A percentile compares a stretch with the other conserved stretches of the same genome.
Conservation (phyloP, 129 eudicot species). For the Flaveria bidentis region DNA sequence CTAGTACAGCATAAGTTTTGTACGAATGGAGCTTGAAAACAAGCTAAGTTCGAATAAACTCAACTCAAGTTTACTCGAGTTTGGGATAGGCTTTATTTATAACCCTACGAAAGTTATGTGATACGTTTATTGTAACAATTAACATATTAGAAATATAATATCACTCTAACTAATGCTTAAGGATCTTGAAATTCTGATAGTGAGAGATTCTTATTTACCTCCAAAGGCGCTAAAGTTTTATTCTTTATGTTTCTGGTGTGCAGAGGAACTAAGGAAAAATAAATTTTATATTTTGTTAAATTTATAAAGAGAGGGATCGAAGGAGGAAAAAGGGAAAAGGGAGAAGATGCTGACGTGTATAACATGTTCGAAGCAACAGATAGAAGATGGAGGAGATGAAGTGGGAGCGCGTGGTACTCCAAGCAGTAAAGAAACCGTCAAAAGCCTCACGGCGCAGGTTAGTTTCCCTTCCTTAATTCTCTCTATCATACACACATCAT, state of each 20-base stretch:
- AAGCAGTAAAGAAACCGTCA: constrained; percentile 67
- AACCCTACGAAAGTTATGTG: no score
- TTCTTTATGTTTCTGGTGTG: constrained; percentile 32
- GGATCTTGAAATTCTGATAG: background rate
- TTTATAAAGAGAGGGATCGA: constrained; percentile 12
- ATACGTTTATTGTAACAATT: no score
- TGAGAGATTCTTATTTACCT: constrained; percentile 13
- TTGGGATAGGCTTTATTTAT: no score
- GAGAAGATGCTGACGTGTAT: constrained; percentile 74
- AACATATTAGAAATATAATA: background rate
- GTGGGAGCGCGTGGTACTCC: constrained; percentile 73
- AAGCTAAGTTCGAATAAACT: no score
- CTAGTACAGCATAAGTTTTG: no score
- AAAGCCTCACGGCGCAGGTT: constrained; percentile 90
- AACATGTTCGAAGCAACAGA: constrained; percentile 66
- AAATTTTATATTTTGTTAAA: constrained; percentile 22
- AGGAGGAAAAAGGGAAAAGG: background rate
- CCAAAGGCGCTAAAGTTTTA: constrained; percentile 34
- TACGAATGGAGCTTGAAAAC: no score
- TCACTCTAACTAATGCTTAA: constrained; percentile 4
- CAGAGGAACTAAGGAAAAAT: constrained; percentile 27
- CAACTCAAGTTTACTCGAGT: no score
- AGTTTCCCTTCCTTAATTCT: constrained; percentile 25
- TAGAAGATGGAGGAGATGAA: constrained; percentile 59
- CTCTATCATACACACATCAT: constrained; percentile 2